Evolutionary conservation across 345 rosid species (phyloP).

Genomic region (Melaleuca quinquenervia): DNA sequence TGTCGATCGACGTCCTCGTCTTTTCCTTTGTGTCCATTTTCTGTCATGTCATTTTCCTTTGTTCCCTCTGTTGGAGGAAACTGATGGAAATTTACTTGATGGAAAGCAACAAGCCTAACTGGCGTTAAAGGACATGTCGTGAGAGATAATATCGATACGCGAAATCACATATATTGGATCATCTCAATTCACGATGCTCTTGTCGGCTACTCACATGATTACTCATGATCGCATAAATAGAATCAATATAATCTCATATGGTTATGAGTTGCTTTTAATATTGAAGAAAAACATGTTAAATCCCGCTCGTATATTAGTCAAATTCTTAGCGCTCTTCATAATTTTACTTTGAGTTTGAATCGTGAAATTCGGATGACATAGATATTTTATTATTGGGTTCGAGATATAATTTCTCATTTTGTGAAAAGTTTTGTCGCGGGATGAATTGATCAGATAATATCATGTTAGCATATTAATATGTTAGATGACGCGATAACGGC

Average conservation of each 20-base stretch:
- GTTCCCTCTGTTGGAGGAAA: not conserved
- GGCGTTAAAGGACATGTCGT: not conserved
- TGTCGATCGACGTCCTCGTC: not conserved
- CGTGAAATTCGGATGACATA: no score
- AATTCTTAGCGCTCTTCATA: not conserved
- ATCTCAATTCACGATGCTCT: not conserved
- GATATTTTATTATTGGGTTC: not conserved
- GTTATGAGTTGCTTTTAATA: not conserved
- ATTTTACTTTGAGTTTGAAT: not conserved
- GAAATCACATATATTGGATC: not conserved
- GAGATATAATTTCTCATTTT: not conserved
- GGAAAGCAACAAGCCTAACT: not conserved
- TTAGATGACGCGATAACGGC: not conserved
- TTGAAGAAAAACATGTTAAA: not conserved
- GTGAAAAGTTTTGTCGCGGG: no score
- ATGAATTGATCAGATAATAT: not conserved
- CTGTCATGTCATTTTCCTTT: not conserved
- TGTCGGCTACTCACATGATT: not conserved
- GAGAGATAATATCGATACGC: not conserved
- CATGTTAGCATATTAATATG: no score
- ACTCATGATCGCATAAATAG: not conserved
- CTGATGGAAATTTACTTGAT: not conserved
- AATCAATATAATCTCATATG: not conserved
- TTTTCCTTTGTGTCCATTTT: not conserved
- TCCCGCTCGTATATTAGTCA: rapidly evolving